Conservation (phyloP, 2,329 filamentous ascomycete genomes). For the Cladophialophora carrionii region DNA sequence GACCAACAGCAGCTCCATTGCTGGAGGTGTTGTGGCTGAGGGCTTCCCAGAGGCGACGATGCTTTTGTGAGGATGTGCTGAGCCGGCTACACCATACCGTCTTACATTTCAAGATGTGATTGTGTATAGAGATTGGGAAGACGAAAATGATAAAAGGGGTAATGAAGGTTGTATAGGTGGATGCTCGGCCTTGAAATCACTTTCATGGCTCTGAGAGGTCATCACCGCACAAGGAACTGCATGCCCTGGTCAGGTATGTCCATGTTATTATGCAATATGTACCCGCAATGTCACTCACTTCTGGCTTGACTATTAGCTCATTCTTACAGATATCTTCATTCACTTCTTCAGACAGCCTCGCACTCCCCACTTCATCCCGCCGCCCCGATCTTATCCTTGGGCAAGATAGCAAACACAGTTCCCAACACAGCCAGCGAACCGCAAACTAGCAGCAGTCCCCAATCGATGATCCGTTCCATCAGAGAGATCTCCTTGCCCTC, state of each 20-base stretch:
- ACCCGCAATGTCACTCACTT: not conserved
- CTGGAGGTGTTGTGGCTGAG: not conserved
- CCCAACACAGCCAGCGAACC: slow-evolving; percentile 72
- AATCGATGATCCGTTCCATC: slow-evolving; percentile 68
- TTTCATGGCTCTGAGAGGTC: no score
- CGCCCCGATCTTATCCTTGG: slow-evolving; percentile 70
- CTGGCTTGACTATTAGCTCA: not conserved
- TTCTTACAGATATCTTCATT: not conserved
- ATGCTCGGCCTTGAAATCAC: no score
- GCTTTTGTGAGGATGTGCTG: not conserved
- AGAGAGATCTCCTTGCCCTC: slow-evolving; percentile 70
- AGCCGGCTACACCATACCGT: not conserved
- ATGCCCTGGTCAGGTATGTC: not conserved
- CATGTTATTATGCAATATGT: slow-evolving; percentile 1
- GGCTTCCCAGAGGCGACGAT: not conserved
- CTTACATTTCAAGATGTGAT: not conserved
- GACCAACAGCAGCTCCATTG: not conserved
- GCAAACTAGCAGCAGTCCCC: slow-evolving; percentile 70
- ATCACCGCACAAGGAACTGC: no score
- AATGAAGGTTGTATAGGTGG: not conserved
- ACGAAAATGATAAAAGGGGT: not conserved
- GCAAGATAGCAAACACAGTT: slow-evolving; percentile 86
- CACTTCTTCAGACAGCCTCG: not conserved
- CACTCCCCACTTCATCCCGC: slow-evolving; percentile 9
- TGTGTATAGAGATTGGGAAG: not conserved